Evolutionary conservation across 768 basidiomycete genomes (phyloP), one percentile per base, ranked within the genome.

Genomic region (Butyriboletus loyo): DNA sequence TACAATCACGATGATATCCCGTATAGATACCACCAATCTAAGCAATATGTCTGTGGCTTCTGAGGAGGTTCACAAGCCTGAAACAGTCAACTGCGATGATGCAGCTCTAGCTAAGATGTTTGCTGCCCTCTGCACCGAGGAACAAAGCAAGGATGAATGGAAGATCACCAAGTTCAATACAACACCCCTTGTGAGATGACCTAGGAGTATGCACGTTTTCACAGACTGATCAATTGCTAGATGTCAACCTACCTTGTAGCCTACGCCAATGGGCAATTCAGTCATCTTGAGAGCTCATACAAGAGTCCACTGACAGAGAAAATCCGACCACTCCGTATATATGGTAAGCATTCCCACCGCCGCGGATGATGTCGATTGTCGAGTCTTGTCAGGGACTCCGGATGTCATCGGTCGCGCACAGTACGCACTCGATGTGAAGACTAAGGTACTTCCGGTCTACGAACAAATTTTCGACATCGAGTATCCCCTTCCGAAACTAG

Each of bases 191-290:
- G 81, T 84, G 52, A 50, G 70, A 58, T 27, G n/a, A 32, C 34
- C 28, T 5, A 13, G 32, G 2, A 24, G 38, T 30, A 31, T 45
- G 2, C 35, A 1, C 11, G 7, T 11, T 15, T 39, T 53, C 7
- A 11, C 30, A 10, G 21, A 32, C 25, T 54, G 17, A 57, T 17
- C 15, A 31, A 28, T 21, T 36, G 7, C 15, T 48, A 81, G 57
- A 88, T 93, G 86, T 93, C 90, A 1, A 85, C 87, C 4, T 95
- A 97, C 73, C 82, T 96, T 47, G 87, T 96, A 32, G 92, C 92
- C 0, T 89, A 77, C 58, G 92, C 92, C 27, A 92, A 91, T 59
- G 92, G 92, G 22, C 72, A 77, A 30, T 97, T 97, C 62, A 74
- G 78, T 50, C 71, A 83, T 69, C 71, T 93, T 52, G 87, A 92